These are phyloP conservation scores for Lepraria neglecta DNA, from an alignment of 495 filamentous ascomycete species.

Conservation along the genomic window DNA sequence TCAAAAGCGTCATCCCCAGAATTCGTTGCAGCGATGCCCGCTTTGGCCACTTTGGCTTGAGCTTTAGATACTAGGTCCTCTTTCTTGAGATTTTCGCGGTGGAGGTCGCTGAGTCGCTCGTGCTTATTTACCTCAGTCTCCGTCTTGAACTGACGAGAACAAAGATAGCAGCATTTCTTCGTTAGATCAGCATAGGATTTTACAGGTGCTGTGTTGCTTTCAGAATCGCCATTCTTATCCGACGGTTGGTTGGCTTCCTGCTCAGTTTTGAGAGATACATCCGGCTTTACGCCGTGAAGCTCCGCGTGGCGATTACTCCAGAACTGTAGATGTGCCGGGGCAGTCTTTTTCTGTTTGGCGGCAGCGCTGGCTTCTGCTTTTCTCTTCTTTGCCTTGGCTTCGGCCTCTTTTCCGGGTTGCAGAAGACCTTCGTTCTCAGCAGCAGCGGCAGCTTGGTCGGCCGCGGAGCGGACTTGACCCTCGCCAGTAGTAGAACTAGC, in stretches of 20 bases:
- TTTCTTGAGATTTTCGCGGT: slow-evolving; percentile 63
- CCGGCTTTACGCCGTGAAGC: slow-evolving; percentile 55
- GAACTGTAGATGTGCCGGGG: slow-evolving; percentile 69
- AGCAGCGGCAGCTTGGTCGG: slow-evolving; percentile 29
- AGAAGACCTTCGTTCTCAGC: slow-evolving; percentile 39
- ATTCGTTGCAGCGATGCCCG: slow-evolving; percentile 33
- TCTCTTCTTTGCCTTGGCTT: slow-evolving; percentile 62
- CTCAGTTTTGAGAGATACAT: slow-evolving; percentile 29
- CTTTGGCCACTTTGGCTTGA: slow-evolving; percentile 52
- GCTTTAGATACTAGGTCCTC: slow-evolving; percentile 53
- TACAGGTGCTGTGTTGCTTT: slow-evolving; percentile 26
- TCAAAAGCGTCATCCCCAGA: slow-evolving; percentile 35
- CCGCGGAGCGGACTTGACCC: slow-evolving; percentile 24
- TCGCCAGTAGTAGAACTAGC: slow-evolving; percentile 25
- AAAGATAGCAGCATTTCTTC: slow-evolving; percentile 70
- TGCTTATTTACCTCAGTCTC: slow-evolving; percentile 65
- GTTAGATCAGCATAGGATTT: slow-evolving; percentile 66
- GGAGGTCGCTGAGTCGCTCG: slow-evolving; percentile 67
- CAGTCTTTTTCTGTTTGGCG: slow-evolving; percentile 50
- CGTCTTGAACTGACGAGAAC: slow-evolving; percentile 65
- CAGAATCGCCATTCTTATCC: slow-evolving; percentile 31
- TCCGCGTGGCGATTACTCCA: slow-evolving; percentile 86
- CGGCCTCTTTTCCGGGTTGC: slow-evolving; percentile 43
- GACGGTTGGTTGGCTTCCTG: slow-evolving; percentile 31
- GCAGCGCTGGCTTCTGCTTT: slow-evolving; percentile 50